These are phyloP conservation scores for Epithele typhae DNA, from an alignment of 768 basidiomycete species.

Conservation along the genomic window DNA sequence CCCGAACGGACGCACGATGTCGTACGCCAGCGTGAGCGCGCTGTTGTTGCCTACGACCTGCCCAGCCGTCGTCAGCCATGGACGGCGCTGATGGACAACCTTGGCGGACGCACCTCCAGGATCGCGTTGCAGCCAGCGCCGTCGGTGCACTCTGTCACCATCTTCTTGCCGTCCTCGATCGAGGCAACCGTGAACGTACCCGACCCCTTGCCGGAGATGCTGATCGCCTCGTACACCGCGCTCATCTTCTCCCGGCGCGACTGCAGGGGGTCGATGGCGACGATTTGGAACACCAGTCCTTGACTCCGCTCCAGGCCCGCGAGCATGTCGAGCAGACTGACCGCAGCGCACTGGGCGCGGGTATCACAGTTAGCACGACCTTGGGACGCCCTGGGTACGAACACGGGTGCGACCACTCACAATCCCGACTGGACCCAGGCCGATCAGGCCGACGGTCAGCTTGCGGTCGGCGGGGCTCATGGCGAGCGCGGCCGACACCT, in stretches of 20 bases:
- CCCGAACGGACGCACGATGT: slow-evolving; percentile 72
- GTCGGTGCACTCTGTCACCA: slow-evolving; percentile 49
- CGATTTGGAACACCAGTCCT: slow-evolving; percentile 44
- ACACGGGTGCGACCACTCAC: slow-evolving; percentile 29
- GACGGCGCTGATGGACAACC: too few species aligned
- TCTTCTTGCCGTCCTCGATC: slow-evolving; percentile 46
- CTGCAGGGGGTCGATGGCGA: slow-evolving; percentile 61
- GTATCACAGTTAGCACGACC: background rate
- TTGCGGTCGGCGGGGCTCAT: slow-evolving; percentile 43
- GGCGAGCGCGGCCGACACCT: slow-evolving; percentile 13
- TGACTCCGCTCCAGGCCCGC: slow-evolving; percentile 29
- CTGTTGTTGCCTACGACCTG: slow-evolving; percentile 69
- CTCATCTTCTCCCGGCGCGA: slow-evolving; percentile 55
- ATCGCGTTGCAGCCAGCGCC: slow-evolving; percentile 60
- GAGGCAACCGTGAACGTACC: slow-evolving; percentile 48
- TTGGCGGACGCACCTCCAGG: slow-evolving; percentile 48
- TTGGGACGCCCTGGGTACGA: too few species aligned
- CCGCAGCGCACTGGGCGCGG: slow-evolving; percentile 45
- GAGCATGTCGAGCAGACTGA: slow-evolving; percentile 62
- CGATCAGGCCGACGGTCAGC: slow-evolving; percentile 63
- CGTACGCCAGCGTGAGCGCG: slow-evolving; percentile 61
- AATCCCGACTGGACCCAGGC: slow-evolving; percentile 77
- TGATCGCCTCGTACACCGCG: slow-evolving; percentile 51
- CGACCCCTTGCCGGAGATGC: slow-evolving; percentile 36
- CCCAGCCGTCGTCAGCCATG: too few species aligned